phyloP scores from a whole-genome alignment of 2,329 filamentous ascomycete genomes.

The Penicillium sp. region DNA sequence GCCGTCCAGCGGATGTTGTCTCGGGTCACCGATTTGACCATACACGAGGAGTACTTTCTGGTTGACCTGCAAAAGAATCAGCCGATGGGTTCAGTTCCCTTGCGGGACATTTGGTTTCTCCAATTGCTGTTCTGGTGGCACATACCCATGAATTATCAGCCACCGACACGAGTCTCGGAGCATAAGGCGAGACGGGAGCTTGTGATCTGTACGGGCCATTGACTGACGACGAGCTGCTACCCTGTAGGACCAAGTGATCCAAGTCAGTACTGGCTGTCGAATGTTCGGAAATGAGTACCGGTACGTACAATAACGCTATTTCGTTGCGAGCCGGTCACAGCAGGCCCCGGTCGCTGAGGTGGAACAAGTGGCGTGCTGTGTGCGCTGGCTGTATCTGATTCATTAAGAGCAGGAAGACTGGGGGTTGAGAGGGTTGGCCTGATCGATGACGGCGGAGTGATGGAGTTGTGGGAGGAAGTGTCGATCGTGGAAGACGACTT shows the following conservation, averaged over 20 bases:
- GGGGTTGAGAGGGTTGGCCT: slow-evolving; percentile 65
- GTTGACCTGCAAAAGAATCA: slow-evolving; percentile 64
- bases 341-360: slow-evolving; percentile 48
- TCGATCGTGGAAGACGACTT: slow-evolving; percentile 62
- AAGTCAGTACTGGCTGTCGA: slow-evolving; percentile 4
- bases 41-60: slow-evolving; percentile 84
- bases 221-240: slow-evolving; percentile 33
- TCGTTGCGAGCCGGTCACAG: slow-evolving; percentile 40
- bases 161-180: slow-evolving; percentile 76
- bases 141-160: slow-evolving; percentile 81
- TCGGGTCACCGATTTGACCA: slow-evolving; percentile 75
- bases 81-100: not conserved
- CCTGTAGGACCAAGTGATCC: slow-evolving; percentile 27
- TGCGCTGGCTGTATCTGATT: slow-evolving; percentile 51
- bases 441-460: slow-evolving; percentile 72
- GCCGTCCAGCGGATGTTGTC: slow-evolving; percentile 70
- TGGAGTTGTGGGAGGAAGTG: slow-evolving; percentile 59
- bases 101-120: not conserved
- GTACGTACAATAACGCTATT: slow-evolving; percentile 45
- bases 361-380: slow-evolving; percentile 39
- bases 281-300: not conserved
- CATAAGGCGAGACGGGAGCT: slow-evolving; percentile 71
- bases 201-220: slow-evolving; percentile 49
- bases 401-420: slow-evolving; percentile 52
- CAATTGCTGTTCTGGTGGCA: slow-evolving; percentile 15